These are phyloP conservation scores for Dendryphion nanum DNA, from an alignment of 2,329 filamentous ascomycete genomes.

Conservation along the genomic window DNA sequence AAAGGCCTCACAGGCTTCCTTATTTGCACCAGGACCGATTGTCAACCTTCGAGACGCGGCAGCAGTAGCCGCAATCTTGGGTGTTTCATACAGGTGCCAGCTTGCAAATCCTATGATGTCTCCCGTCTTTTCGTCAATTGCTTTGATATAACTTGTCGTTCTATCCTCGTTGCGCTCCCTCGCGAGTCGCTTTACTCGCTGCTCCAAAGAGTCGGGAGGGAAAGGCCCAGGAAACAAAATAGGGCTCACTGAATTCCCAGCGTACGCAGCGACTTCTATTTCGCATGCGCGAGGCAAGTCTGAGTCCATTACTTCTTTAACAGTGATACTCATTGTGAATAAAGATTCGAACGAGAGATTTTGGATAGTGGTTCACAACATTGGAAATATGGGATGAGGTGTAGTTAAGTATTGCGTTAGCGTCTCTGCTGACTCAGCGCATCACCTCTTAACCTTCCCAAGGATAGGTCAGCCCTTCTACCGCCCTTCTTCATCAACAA, in stretches of 20 bases:
- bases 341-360: too few relatives aligned
- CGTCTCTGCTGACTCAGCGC: too few relatives aligned
- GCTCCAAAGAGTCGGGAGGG: conserved; percentile 8
- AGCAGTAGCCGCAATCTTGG: conserved; percentile 11
- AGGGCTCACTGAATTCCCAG: conserved; percentile 3
- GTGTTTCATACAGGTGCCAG: conserved; percentile 26
- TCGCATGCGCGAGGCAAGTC: conserved; percentile 22
- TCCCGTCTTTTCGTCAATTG: conserved; percentile 20
- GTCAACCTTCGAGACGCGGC: conserved; percentile 7
- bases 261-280: conserved; percentile 22
- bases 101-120: conserved; percentile 30
- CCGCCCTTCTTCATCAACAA: conserved; percentile 4
- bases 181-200: conserved; percentile 9
- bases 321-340: conserved; percentile 19
- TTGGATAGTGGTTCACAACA: too few relatives aligned
- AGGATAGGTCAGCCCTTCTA: conserved; percentile 1
- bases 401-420: too few relatives aligned
- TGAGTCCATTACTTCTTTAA: conserved; percentile 19
- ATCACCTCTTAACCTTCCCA: too few relatives aligned
- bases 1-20: conserved; percentile 22
- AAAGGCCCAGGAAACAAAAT: conserved; percentile 26
- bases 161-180: conserved; percentile 12
- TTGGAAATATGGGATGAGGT: too few relatives aligned
- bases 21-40: conserved; percentile 18
- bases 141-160: conserved; percentile 17